Conservation (phyloP, 495 filamentous ascomycete species). For the Penicillium nucicola region DNA sequence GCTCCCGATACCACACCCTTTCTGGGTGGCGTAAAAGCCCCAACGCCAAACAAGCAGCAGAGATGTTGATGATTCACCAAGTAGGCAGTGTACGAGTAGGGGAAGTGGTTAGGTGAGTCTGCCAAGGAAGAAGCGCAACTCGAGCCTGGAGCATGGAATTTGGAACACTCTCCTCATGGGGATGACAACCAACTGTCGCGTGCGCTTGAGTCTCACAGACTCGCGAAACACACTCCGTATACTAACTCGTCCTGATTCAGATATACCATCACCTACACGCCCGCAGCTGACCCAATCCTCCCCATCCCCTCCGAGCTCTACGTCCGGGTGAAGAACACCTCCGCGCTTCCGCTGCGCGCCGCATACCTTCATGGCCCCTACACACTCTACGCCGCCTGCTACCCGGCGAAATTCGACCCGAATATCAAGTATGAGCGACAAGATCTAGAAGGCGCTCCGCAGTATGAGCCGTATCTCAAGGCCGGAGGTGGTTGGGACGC, state of each 20-base stretch:
- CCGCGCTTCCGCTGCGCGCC: slow-evolving; percentile 82
- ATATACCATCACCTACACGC: slow-evolving; percentile 92
- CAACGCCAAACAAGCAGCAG: slow-evolving; percentile 17
- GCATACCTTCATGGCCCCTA: slow-evolving; percentile 97
- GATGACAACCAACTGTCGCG: neutral
- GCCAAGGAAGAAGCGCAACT: slow-evolving; percentile 1
- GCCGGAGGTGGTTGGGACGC: slow-evolving; percentile 84
- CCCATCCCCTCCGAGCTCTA: slow-evolving; percentile 75
- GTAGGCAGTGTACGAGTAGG: slow-evolving; percentile 86
- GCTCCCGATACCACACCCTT: slow-evolving; percentile 30
- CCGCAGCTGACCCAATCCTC: slow-evolving; percentile 80
- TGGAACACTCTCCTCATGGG: neutral
- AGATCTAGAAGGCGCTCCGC: slow-evolving; percentile 62
- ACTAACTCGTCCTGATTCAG: slow-evolving; percentile 25
- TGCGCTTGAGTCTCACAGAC: neutral
- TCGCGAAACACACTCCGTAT: neutral
- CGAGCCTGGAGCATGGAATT: too few relatives aligned
- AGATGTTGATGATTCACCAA: slow-evolving; percentile 90
- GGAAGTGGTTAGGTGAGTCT: slow-evolving; percentile 68
- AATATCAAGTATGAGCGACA: slow-evolving; percentile 65
- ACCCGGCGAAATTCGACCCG: slow-evolving; percentile 75
- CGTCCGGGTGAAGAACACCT: slow-evolving; percentile 88
- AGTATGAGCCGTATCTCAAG: slow-evolving; percentile 95
- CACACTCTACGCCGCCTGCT: slow-evolving; percentile 79
- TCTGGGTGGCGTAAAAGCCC: slow-evolving; percentile 38